Evolutionary conservation across 139 green algal genomes (phyloP), one percentile per base, ranked within the genome.

Genomic region (Tetradesmus lagerheimii): DNA sequence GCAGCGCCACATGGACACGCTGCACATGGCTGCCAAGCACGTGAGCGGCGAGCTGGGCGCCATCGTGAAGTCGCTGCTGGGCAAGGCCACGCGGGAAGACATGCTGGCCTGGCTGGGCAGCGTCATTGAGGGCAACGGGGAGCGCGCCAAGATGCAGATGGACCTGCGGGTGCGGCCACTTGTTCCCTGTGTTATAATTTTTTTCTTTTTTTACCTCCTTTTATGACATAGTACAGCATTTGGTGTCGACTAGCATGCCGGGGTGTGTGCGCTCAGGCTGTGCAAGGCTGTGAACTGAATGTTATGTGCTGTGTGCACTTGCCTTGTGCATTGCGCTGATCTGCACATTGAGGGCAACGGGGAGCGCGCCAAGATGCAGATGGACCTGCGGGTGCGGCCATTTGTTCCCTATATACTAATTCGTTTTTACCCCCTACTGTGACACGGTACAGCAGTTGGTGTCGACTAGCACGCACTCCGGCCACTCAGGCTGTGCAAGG

Each of bases 311-410:
- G 66, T 23, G 6, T 76, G 66, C 62, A n/a, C 9, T n/a, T 75
- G 62, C 9, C 29, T 11, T 34, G 27, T 31, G 66, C 5, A 12
- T 37, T 76, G 66, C n/a, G n/a, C 66, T 34, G 47, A 11, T 14
- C 43, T 14, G 43, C 43, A 50, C 2, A 89, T 99, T 45, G 89
- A 96, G n/a, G 89, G 83, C 83, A 99, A 99, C 93, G 62, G 29
- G 23, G 97, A 96, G 82, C 94, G 97, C 16, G 74, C 47, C 37
- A 98, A 99, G 93, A 97, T 99, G 96, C 92, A 94, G 85, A 47
- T 62, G 25, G 31, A 89, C 31, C 23, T 66, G 27, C 12, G 34
- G 34, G 80, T 85, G 80, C 11, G 38, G 11, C 12, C 43, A 50
- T 14, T 14, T n/a, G n/a, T n/a, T n/a, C n/a, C n/a, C 43, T 8